Base-by-base conservation (phyloP, 139 green algal genomes). In the Picochlorum sp. region DNA sequence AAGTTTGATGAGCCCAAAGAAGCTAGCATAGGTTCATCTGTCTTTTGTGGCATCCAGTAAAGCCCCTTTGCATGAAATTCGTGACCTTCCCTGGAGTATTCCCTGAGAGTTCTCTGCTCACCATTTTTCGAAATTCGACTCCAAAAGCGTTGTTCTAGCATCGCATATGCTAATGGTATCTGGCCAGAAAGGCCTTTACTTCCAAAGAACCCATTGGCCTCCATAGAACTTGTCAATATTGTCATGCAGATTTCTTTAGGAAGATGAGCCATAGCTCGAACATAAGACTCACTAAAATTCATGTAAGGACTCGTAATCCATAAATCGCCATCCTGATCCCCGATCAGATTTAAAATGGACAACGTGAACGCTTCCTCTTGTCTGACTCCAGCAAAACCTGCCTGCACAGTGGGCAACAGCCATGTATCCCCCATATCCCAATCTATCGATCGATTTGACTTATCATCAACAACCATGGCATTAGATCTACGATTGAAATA, bases 251-350 rank as follows among this genome's bases (percentile, higher is more conserved):
- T 47, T 26, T 47, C 22, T 12, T 47, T 16, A 47, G 39, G 39
- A 26, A 47, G 20, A 5, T 47, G 39, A 3, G 20, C 18, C 20
- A 47, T 26, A 26, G 39, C 39, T 0, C 22, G 39, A 16, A 26
- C 39, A 6, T 47, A 47, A 1, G 39, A 18, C 5, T 16, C 39
- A 47, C 18, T 26, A n/a, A 47, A 62, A 36, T 82, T 82, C 18
- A 82, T 58, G 68, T 84, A 82, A 4, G 73, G 70, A 5, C 45
- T 72, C 3, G 63, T 50, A 16, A 82, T 25, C 29, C 54, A 37
- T 33, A 83, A 39, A 14, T 28, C 22, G 18, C 44, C 44, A 5
- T 9, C 22, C n/a, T 7, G 33, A n/a, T n/a, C n/a, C n/a, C n/a
- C n/a, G n/a, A n/a, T n/a, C n/a, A n/a, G n/a, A n/a, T n/a, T n/a